These are phyloP conservation scores for Sugiyamaella paludigena DNA, from an alignment of 1,139 yeast genomes.

Conservation along the genomic window DNA sequence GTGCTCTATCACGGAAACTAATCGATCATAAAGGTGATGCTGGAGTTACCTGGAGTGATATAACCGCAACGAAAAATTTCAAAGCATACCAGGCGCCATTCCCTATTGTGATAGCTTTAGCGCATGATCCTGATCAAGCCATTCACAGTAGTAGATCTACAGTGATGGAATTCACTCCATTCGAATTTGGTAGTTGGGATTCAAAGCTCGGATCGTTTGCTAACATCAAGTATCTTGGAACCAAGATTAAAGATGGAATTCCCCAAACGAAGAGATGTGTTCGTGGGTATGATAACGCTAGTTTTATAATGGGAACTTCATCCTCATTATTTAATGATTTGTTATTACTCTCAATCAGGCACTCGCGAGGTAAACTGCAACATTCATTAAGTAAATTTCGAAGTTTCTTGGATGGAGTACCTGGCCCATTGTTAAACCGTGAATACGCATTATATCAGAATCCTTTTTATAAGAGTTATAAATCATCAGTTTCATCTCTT, in stretches of 20 bases:
- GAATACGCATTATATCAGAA: slow-evolving; percentile 26
- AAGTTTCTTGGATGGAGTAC: slow-evolving; percentile 9
- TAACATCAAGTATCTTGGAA: slow-evolving; percentile 69
- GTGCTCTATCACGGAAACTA: slow-evolving; percentile 71
- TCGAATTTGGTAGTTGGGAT: slow-evolving; percentile 89
- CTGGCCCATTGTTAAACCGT: slow-evolving; percentile 11
- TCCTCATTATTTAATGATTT: slow-evolving; percentile 73
- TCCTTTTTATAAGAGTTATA: slow-evolving; percentile 8
- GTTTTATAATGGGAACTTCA: slow-evolving; percentile 71
- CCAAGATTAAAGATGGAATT: slow-evolving; percentile 61
- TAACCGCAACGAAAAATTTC: slow-evolving; percentile 52
- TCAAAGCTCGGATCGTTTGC: slow-evolving; percentile 67
- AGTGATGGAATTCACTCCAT: slow-evolving; percentile 75
- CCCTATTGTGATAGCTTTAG: slow-evolving; percentile 77
- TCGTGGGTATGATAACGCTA: slow-evolving; percentile 72
- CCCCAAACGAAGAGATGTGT: slow-evolving; percentile 54
- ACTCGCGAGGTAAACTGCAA: slow-evolving; percentile 5
- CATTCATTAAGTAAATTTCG: slow-evolving; percentile 5
- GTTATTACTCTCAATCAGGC: slow-evolving; percentile 20
- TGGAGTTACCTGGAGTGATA: slow-evolving; percentile 62
- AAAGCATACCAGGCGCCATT: slow-evolving; percentile 67
- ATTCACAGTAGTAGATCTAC: slow-evolving; percentile 45
- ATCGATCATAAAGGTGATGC: slow-evolving; percentile 57
- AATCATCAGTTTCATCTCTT: background rate
- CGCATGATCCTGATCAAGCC: slow-evolving; percentile 64